Evolutionary conservation across 176 grass and related monocot species (phyloP).

Genomic region (Paspalum notatum): DNA sequence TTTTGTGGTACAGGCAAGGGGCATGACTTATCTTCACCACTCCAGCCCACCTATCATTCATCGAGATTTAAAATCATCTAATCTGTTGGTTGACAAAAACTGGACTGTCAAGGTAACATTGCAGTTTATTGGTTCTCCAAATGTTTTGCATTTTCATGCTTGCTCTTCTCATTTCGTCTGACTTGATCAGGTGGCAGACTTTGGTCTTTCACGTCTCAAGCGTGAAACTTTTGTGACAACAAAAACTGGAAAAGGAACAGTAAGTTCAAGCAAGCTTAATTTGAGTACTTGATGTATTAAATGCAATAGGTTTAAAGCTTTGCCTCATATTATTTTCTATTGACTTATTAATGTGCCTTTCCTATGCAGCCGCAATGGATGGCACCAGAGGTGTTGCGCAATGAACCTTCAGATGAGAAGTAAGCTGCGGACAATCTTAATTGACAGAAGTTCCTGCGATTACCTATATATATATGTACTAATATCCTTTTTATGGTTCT

Average conservation of each 20-base stretch:
- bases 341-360: constrained; percentile 33
- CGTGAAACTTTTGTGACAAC: constrained; percentile 88
- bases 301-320: constrained; percentile 23
- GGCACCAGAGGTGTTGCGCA: constrained; percentile 97
- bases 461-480: constrained; percentile 19
- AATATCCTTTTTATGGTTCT: constrained; percentile 39
- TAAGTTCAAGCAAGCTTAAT: constrained; percentile 51
- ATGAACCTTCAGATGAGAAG: constrained; percentile 97
- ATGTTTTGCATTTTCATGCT: constrained; percentile 15
- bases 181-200: constrained; percentile 83
- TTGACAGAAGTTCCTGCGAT: constrained; percentile 19
- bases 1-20: constrained; percentile 67
- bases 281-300: constrained; percentile 17
- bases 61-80: constrained; percentile 98
- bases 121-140: constrained; percentile 35
- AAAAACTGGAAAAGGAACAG: constrained; percentile 95
- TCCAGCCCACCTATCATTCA: constrained; percentile 87
- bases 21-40: constrained; percentile 99
- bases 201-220: constrained; percentile 99
- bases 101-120: constrained; percentile 89
- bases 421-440: constrained; percentile 37
- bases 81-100: constrained; percentile 98
- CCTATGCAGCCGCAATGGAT: constrained; percentile 91
- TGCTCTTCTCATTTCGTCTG: constrained; percentile 31
- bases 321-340: constrained; percentile 26